phyloP scores from a whole-genome alignment of 345 rosid genomes.

The Rubroshorea leprosula region DNA sequence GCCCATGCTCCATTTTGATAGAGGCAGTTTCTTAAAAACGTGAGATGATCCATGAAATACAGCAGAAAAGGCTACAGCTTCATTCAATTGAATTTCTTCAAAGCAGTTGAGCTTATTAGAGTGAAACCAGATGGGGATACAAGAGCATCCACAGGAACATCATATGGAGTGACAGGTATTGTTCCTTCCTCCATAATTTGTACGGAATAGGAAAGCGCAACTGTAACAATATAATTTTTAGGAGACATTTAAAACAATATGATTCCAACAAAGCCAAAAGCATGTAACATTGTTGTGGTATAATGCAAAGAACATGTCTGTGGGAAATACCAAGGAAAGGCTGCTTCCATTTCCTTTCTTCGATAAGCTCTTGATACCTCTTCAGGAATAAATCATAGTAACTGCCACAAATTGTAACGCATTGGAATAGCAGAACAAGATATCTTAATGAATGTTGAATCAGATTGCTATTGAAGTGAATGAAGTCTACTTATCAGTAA shows the following conservation, averaged over 20 bases:
- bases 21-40: too few relatives aligned
- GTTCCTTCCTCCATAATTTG: slow-evolving; percentile 70
- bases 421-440: background rate
- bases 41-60: too few relatives aligned
- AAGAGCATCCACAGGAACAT: slow-evolving; percentile 67
- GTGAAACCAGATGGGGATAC: slow-evolving; percentile 65
- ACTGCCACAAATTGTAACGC: slow-evolving; percentile 24
- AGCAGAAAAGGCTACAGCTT: too few relatives aligned
- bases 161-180: slow-evolving; percentile 55
- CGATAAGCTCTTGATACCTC: slow-evolving; percentile 62
- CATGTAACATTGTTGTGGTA: too few relatives aligned
- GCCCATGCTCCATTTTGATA: too few relatives aligned
- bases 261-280: too few relatives aligned
- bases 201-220: slow-evolving; percentile 76
- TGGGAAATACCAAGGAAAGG: slow-evolving; percentile 63
- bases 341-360: slow-evolving; percentile 53
- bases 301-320: background rate
- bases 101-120: slow-evolving; percentile 48
- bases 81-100: too few relatives aligned
- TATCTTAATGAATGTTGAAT: too few relatives aligned
- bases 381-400: slow-evolving; percentile 80
- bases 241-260: slow-evolving; percentile 6
- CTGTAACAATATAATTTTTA: slow-evolving; percentile 35
- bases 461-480: too few relatives aligned
- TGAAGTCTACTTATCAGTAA: too few relatives aligned